Conservation (phyloP, 768 basidiomycete species). For the Suillus sp. region DNA sequence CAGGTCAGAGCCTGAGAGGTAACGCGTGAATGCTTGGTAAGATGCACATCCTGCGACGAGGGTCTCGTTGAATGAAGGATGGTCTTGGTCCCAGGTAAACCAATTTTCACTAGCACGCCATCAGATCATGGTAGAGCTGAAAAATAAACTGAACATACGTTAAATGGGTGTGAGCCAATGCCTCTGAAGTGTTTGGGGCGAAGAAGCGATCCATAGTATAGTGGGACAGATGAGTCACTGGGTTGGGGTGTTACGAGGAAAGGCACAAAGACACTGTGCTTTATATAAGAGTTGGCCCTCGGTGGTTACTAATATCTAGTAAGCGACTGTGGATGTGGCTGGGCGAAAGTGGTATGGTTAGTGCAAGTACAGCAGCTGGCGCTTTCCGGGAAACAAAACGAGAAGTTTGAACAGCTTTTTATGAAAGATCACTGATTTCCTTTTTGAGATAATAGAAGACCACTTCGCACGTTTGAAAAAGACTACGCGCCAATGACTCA, state of each 20-base stretch:
- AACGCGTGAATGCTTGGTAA: constrained; percentile 77
- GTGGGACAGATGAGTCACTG: background rate
- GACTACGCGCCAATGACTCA: background rate
- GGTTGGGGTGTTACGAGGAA: background rate
- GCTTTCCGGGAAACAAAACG: background rate
- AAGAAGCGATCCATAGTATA: constrained; percentile 69
- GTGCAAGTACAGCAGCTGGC: background rate
- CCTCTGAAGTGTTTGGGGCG: constrained; percentile 74
- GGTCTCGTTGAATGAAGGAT: constrained; percentile 69
- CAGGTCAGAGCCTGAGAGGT: constrained; percentile 68
- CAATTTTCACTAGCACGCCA: constrained; percentile 57
- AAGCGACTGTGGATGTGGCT: constrained; percentile 1
- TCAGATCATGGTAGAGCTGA: constrained; percentile 12
- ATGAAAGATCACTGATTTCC: background rate
- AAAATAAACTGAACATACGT: constrained; percentile 46
- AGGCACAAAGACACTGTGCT: background rate
- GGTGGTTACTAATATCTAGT: constrained; percentile 1
- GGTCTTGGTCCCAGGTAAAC: constrained; percentile 69
- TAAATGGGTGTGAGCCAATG: constrained; percentile 65
- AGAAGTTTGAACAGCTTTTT: background rate
- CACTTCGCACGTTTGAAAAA: constrained; percentile 1
- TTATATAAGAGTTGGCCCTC: background rate
- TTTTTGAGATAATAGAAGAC: background rate
- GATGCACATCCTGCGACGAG: constrained; percentile 79
- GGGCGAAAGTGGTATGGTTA: background rate